phyloP scores from a whole-genome alignment of 805 yeast genomes.

The Candida broadrunensis region DNA sequence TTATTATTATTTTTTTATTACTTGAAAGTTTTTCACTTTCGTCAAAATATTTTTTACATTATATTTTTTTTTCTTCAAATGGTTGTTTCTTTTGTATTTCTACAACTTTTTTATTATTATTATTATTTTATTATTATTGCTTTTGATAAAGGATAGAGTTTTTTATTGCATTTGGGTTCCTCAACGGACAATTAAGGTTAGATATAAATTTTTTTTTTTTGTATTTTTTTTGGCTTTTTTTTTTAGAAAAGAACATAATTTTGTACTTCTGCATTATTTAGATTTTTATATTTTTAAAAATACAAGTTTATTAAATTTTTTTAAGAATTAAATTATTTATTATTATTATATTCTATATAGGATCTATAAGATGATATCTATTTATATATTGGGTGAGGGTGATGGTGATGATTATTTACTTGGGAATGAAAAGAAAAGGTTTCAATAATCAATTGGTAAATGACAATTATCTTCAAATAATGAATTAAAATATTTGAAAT shows the following conservation, averaged over 20 bases:
- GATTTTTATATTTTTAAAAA: not conserved
- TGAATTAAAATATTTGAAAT: slow-evolving; percentile 26
- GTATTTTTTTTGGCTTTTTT: not conserved
- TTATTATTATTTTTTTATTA: slow-evolving; percentile 5
- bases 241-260: no score
- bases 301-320: not conserved
- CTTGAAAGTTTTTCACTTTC: not conserved
- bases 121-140: slow-evolving; percentile 2
- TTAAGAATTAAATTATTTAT: not conserved
- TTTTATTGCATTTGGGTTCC: slow-evolving; percentile 46
- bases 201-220: slow-evolving; percentile 3
- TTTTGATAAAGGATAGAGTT: slow-evolving; percentile 29
- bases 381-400: slow-evolving; percentile 9
- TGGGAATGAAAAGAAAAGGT: slow-evolving; percentile 11
- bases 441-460: slow-evolving; percentile 4
- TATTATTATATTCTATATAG: no score
- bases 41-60: no score
- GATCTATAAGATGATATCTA: no score
- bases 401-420: slow-evolving; percentile 37
- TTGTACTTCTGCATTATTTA: no score
- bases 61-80: no score
- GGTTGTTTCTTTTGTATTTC: no score
- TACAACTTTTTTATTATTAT: slow-evolving; percentile 13
- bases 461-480: not conserved
- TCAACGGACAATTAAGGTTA: slow-evolving; percentile 46